Base-by-base conservation (phyloP, 2,329 filamentous ascomycete species). In the Epichloe hybrida region DNA sequence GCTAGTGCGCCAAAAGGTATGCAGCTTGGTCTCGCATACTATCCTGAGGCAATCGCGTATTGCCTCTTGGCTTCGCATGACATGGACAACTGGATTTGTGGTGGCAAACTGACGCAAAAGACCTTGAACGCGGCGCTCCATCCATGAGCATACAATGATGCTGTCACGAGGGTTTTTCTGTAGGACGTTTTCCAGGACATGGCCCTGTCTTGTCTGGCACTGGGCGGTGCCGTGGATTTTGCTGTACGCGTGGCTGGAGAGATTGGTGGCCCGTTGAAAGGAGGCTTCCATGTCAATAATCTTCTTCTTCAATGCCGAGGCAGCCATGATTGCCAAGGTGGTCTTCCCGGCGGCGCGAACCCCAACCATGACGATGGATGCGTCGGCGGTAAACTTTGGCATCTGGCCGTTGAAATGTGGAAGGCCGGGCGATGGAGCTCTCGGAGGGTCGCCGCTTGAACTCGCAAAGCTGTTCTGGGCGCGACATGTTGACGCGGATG, bases 311-410 rank as follows among this genome's bases (percentile, higher is more conserved):
- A 86, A 80, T 46, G 83, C 83, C 7, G 81, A 81, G 0, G 84
- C 84, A 5, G 84, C 82, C 54, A 90, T 87, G 46, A 90, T 77
- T 13, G 82, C 86, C 11, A 90, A 69, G 1, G 83, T 88, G 2
- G 84, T 84, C 64, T 89, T 89, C 15, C 86, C 86, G 5, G 83
- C 80, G 11, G 85, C 86, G 13, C 83, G 79, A 51, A 88, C 80
- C 2, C 86, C 86, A 21, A 86, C 76, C 17, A 90, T 71, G 6
- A 89, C 76, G 50, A 90, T 80, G 1, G 86, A 88, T 2, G 83
- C 80, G 69, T 85, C 75, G 9, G 72, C 64, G 8, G 71, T 67
- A 59, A 84, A 86, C 45, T 55, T 62, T 41, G 58, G 59, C 53
- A 56, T 59, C 59, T 69, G 51, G 20, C 57, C 58, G 37, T 52